Base-by-base conservation (phyloP, 164 flowering plant genomes). In the Magnolia sinica region DNA sequence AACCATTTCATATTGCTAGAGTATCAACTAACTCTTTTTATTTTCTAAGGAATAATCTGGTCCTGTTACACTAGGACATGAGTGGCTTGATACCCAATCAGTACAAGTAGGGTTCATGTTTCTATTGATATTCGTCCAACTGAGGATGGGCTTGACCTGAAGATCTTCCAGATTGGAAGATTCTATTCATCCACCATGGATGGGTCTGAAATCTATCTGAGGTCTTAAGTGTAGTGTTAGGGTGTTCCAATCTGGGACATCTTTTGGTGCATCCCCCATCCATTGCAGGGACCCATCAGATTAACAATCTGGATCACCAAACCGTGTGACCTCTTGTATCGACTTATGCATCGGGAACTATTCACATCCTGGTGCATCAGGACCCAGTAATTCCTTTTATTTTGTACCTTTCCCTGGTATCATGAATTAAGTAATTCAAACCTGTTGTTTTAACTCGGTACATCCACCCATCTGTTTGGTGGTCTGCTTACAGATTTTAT, bases 401-500 rank as follows among this genome's bases (percentile, higher is more conserved):
- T 9, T 24, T 52, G 45, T 14, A 27, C n/a, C 64, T 51, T 23
- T 23, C 22, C 24, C 49, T 29, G 50, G n/a, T 49, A 55, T 27
- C 14, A 23, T 6, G 55, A 37, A 37, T 37, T 37, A 70, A 31
- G 37, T 11, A 65, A 59, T 64, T 72, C 10, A 11, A 50, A 50
- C 22, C 59, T 19, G 27, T 74, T 29, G 37, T 80, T 63, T 73
- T 24, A 50, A 65, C 61, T 77, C 72, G 10, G 76, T 23, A 13
- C 64, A 73, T 73, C 45, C 10, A 11, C 20, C 68, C 50, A 19
- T 67, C 67, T 37, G 74, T 77, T 66, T 84, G 63, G 66, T 64
- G 55, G 23, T 82, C 69, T 79, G 22, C 70, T 73, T 82, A 50
- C 92, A 95, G 98, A 88, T 93, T 84, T 80, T 95, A 3, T 95